Evolutionary conservation across 805 yeast species (phyloP), one percentile per base, ranked within the genome.

Genomic region (Metschnikowia bowlesiae): DNA sequence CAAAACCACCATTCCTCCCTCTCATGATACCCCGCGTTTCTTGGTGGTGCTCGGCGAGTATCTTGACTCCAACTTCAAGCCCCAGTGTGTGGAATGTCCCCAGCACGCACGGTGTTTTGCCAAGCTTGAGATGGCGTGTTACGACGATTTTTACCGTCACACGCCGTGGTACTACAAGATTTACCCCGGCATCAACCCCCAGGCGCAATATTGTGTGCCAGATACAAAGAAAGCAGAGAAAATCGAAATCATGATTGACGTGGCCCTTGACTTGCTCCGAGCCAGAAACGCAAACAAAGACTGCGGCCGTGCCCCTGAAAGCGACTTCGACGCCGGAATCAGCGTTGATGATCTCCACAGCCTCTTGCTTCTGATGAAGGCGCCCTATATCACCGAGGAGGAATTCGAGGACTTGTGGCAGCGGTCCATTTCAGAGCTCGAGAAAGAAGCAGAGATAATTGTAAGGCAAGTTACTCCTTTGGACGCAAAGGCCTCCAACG

Each of bases 321-420:
- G 75, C 40, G 73, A 74, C 57, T 55, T 61, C 3, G 78, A 70
- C 38, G 80, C 82, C 37, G 87, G 87, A 3, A 71, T 84, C 35
- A 59, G 70, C 3, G 65, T 73, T 40, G 65, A 60, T 2, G 86
- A 81, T 42, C 65, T 84, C 34, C 81, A 80, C 58, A 77, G 79
- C 44, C 71, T 82, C 44, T 75, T 84, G 53, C 64, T 72, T 44
- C 56, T 67, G 26, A 65, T 74, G 66, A 73, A 74, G 54, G 80
- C 79, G 8, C 75, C 75, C 2, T 71, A 73, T 47, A 77, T 76
- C 49, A 66, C 76, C 1, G 79, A 74, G 48, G 82, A 81, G 34
- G 94, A 88, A 54, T 87, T 86, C 64, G 85, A 85, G 56, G 85
- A 81, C 51, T 74, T 87, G 52, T 89, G 96, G 96, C 62, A 62